Base-by-base conservation (phyloP, 1,139 yeast genomes). In the Zhuliangozyma blackwelliae region DNA sequence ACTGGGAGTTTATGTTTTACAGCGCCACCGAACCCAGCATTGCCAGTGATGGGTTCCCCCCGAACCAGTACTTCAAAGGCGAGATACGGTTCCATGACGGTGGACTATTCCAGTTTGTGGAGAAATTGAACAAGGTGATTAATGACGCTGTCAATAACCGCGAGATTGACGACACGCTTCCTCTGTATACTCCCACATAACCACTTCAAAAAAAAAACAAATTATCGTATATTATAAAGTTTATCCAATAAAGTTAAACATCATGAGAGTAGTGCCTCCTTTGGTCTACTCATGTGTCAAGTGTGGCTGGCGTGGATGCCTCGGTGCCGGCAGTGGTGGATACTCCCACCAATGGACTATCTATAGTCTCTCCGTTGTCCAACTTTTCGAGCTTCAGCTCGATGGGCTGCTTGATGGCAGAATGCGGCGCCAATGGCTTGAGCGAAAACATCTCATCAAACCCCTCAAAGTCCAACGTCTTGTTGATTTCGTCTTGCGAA, bases 391-490 rank as follows among this genome's bases (percentile, higher is more conserved):
- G 37, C 29, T 47, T 48, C 7, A 47, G 42, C 36, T 54, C 62
- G 13, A 52, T 39, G 11, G 61, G 64, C 28, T 55, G 55, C 43
- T 59, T 57, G 30, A 52, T 47, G 7, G 63, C 59, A 12, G 55
- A 35, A 12, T 48, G 48, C 12, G 51, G 52, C 9, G 49, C 60
- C 48, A 63, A 57, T 28, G 74, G 72, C 49, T 63, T 70, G 36
- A 74, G 65, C 33, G 62, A 64, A 48, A 62, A 71, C 21, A 57
- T 59, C 32, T 63, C 67, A 41, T 79, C 82, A 59, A 77, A 78
- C 26, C 63, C 71, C 9, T 55, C 44, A 46, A 77, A 78, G 47
- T 78, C 75, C 27, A 74, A 55, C 5, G 57, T 55, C 23, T 52
- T 56, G 1, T 53, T 54, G 25, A 61, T 57, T 19, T 62, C 65